A percentile compares a stretch with the other conserved stretches of the same genome.
These are phyloP conservation scores for Albizia julibrissin DNA, from an alignment of 306 rosid species.

Conservation along the genomic window DNA sequence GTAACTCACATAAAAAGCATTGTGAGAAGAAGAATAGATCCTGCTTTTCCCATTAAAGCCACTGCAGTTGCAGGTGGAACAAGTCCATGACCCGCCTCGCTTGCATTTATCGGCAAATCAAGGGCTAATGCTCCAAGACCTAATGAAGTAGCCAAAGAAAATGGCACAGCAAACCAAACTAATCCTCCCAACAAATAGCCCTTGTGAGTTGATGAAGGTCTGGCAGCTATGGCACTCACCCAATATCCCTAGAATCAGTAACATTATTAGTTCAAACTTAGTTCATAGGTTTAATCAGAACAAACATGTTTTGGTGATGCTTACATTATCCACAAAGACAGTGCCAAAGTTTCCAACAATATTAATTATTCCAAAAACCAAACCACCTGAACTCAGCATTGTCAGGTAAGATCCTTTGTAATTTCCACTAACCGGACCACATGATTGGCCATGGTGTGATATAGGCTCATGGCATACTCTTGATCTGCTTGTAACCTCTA, in stretches of 20 bases:
- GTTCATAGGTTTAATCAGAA: neutral
- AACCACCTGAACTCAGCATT: constrained; percentile 93
- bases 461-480: constrained; percentile 73
- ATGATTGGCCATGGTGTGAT: constrained; percentile 85
- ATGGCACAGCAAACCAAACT: constrained; percentile 99
- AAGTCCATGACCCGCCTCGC: constrained; percentile 84
- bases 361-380: constrained; percentile 84
- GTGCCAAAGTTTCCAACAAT: constrained; percentile 92
- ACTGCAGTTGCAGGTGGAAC: constrained; percentile 97
- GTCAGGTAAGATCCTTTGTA: constrained; percentile 82
- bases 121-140: constrained; percentile 96
- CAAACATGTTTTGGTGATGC: constrained; percentile 28
- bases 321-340: constrained; percentile 92
- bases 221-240: constrained; percentile 95
- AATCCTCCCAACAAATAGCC: constrained; percentile 94
- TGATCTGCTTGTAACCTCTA: constrained; percentile 77
- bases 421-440: constrained; percentile 91
- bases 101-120: constrained; percentile 72
- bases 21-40: constrained; percentile 85
- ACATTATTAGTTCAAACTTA: neutral
- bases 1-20: constrained; percentile 91
- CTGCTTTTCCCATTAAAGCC: constrained; percentile 94
- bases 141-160: constrained; percentile 88
- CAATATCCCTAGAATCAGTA: constrained; percentile 73
- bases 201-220: constrained; percentile 96